These are phyloP conservation scores for Paspalum vaginatum DNA, from an alignment of 176 grass and related monocot genomes.

Conservation along the genomic window DNA sequence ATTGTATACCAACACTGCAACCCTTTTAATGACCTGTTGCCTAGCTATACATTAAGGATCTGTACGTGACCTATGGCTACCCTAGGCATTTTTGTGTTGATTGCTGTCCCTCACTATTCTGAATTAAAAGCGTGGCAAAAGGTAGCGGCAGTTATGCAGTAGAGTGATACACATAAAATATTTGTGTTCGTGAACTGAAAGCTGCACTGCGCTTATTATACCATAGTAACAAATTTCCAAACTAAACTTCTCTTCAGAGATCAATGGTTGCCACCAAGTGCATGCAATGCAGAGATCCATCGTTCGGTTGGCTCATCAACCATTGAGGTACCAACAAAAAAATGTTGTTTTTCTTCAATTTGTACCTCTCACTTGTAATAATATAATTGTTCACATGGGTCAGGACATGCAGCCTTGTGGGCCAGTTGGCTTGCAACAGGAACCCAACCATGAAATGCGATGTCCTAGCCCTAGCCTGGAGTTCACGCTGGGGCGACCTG, in stretches of 20 bases:
- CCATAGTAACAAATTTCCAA: slow-evolving; percentile 3
- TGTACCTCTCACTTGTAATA: not conserved
- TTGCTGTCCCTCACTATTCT: slow-evolving; percentile 16
- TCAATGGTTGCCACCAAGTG: slow-evolving; percentile 48
- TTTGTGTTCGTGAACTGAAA: not conserved
- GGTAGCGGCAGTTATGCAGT: not conserved
- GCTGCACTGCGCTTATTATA: not conserved
- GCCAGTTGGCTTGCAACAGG: slow-evolving; percentile 49
- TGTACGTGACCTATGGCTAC: slow-evolving; percentile 10
- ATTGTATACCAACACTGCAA: slow-evolving; percentile 4
- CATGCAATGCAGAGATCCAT: slow-evolving; percentile 44
- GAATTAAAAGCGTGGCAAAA: slow-evolving; percentile 9
- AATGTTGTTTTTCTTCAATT: not conserved
- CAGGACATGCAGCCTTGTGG: slow-evolving; percentile 64
- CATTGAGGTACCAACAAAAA: slow-evolving; percentile 42
- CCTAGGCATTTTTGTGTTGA: slow-evolving; percentile 40
- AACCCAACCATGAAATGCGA: slow-evolving; percentile 49
- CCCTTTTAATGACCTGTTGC: slow-evolving; percentile 27
- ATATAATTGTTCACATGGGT: not conserved
- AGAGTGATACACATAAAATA: not conserved
- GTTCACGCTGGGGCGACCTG: slow-evolving; percentile 71
- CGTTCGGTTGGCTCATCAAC: slow-evolving; percentile 38
- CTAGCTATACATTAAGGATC: slow-evolving; percentile 29
- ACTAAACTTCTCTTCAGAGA: slow-evolving; percentile 52
- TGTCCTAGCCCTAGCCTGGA: slow-evolving; percentile 65